A percentile compares a stretch with the other conserved stretches of the same genome.
Evolutionary conservation across 202 grass and related monocot species (phyloP).

Genomic region (Tripidium arundinaceum): DNA sequence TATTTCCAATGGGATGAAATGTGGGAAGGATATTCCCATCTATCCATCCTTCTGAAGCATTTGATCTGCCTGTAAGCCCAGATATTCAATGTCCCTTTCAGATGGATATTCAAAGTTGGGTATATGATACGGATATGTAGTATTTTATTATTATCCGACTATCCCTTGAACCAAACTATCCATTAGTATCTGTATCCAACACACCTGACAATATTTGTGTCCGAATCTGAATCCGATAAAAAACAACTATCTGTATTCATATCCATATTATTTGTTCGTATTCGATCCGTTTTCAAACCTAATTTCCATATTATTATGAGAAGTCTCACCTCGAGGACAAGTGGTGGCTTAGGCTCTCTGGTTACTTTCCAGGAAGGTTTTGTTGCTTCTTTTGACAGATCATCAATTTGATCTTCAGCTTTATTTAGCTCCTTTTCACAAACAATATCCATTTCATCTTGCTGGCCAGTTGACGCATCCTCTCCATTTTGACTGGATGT

Average conservation of each 20-base stretch:
- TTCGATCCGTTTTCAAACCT: neutral
- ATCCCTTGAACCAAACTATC: neutral
- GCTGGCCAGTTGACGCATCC: slow-evolving; percentile 20
- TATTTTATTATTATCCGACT: neutral
- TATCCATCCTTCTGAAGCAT: neutral
- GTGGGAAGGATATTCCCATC: neutral
- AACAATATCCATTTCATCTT: slow-evolving; percentile 48
- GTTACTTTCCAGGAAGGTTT: slow-evolving; percentile 56
- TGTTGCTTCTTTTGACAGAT: slow-evolving; percentile 33
- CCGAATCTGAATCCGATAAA: neutral
- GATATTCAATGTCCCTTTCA: neutral
- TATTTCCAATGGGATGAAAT: neutral
- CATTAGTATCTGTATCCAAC: neutral
- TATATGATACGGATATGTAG: neutral
- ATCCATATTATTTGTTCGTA: neutral
- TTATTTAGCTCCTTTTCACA: slow-evolving; percentile 38
- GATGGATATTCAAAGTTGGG: neutral
- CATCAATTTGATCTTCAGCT: slow-evolving; percentile 35
- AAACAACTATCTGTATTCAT: neutral
- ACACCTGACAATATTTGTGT: neutral
- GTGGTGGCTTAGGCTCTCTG: slow-evolving; percentile 63
- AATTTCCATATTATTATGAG: neutral
- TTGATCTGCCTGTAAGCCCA: neutral
- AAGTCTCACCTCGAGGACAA: slow-evolving; percentile 79
- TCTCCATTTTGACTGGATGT: slow-evolving; percentile 42